A percentile compares a stretch with the other conserved stretches of the same genome.
Conservation (phyloP, 169 alveolate species). For the Cryptosporidium parvum region DNA sequence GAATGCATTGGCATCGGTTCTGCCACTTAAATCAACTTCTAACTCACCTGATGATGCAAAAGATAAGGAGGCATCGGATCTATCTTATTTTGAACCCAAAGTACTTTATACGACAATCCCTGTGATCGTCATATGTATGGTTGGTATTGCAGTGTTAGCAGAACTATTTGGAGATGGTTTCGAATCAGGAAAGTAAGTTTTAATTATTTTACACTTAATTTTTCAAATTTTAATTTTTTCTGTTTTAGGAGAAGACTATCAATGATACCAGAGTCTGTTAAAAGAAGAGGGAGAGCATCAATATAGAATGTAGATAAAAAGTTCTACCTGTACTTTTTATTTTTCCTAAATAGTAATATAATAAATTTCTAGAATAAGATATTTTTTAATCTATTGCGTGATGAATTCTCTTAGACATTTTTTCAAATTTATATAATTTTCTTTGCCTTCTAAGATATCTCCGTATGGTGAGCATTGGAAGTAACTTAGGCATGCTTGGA, state of each 20-base stretch:
- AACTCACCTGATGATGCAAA: not conserved
- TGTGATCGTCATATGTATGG: conserved; percentile 40
- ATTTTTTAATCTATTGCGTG: conserved; percentile 28
- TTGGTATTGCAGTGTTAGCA: conserved; percentile 63
- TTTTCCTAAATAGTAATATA: not conserved
- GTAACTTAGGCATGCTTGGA: conserved; percentile 50
- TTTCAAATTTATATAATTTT: not conserved
- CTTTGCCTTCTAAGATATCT: conserved; percentile 29
- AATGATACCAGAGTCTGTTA: conserved; percentile 49
- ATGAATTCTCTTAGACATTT: conserved; percentile 34
- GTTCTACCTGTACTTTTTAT: not conserved
- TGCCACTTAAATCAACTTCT: conserved; percentile 12
- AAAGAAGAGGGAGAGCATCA: conserved; percentile 76
- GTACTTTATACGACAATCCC: conserved; percentile 68
- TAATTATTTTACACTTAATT: not conserved
- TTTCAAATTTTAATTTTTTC: conserved; percentile 1
- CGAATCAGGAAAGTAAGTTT: conserved; percentile 72
- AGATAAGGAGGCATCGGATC: conserved; percentile 20
- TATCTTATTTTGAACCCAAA: conserved; percentile 68
- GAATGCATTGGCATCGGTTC: conserved; percentile 26
- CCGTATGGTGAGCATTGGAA: conserved; percentile 73
- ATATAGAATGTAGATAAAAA: not conserved
- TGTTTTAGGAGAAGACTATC: conserved; percentile 56
- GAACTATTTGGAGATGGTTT: conserved; percentile 65
- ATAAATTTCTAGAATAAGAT: not conserved